Percentiles rank a stretch among this genome's conserved stretches.
phyloP scores from a whole-genome alignment of 1,284 basidiomycete species.

The Cryptococcus sp. region DNA sequence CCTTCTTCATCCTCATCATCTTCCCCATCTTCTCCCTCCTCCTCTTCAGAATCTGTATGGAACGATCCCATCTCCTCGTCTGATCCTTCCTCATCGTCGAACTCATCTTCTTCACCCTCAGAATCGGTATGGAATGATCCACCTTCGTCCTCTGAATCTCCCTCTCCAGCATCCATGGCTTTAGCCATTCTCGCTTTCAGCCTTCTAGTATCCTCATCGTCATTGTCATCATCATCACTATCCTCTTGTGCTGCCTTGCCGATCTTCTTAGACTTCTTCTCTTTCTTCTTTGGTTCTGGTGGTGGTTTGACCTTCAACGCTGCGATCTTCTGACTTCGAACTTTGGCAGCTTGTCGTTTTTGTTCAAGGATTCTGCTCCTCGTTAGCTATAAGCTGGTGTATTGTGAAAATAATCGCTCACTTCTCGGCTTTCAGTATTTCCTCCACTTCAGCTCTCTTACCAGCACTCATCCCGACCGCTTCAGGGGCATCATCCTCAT shows the following conservation, averaged over 20 bases:
- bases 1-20: slow-evolving; percentile 13
- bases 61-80: slow-evolving; percentile 13
- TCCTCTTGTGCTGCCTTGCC: slow-evolving; percentile 9
- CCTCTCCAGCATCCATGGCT: slow-evolving; percentile 26
- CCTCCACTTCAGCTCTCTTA: slow-evolving; percentile 6
- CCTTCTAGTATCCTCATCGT: slow-evolving; percentile 22
- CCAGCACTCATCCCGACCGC: slow-evolving; percentile 25
- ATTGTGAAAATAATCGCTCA: slow-evolving; percentile 10
- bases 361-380: neutral
- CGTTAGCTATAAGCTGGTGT: neutral
- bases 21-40: slow-evolving; percentile 8
- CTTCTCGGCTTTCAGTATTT: slow-evolving; percentile 10
- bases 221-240: slow-evolving; percentile 23
- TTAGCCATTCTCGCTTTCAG: slow-evolving; percentile 19
- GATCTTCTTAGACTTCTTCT: slow-evolving; percentile 1
- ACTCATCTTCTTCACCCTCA: slow-evolving; percentile 19
- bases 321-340: slow-evolving; percentile 17
- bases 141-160: slow-evolving; percentile 8
- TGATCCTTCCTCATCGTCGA: slow-evolving; percentile 8
- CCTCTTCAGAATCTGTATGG: slow-evolving; percentile 13
- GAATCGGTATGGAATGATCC: neutral
- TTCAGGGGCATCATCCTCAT: slow-evolving; percentile 36
- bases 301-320: slow-evolving; percentile 10
- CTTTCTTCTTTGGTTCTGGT: slow-evolving; percentile 2
- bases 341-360: slow-evolving; percentile 14